Base-by-base conservation (phyloP, 2,329 filamentous ascomycete genomes). In the Tympanopsis confertula region DNA sequence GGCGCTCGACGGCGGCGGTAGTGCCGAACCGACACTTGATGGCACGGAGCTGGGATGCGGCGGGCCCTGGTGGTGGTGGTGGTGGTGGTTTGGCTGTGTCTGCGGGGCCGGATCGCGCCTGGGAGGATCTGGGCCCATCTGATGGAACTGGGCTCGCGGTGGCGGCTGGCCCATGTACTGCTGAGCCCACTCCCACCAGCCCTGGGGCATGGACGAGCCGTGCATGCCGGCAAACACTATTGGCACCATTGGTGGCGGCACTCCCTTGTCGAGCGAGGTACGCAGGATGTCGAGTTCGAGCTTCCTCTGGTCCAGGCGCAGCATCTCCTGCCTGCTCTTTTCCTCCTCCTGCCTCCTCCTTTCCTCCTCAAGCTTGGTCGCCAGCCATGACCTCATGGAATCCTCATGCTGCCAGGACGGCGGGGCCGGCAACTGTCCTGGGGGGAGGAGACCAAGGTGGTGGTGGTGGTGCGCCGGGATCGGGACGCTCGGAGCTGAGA, bases 311-410 rank as follows among this genome's bases (percentile, higher is more conserved):
- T 33, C 30, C 15, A 33, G 17, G 10, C 30, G 7, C 12, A 33
- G 30, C 12, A 15, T 13, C 30, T 33, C 30, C 30, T 33, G 30
- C 7, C 30, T 10, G 7, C 10, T 17, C 30, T 33, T 33, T 33
- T 33, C 30, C 30, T 33, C 30, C 15, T 33, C 30, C 15, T 33
- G 30, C 17, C 15, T 13, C 42, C 77, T 70, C 51, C 69, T 75
- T 50, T 87, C 82, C 51, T 87, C 82, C 55, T 87, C 83, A 1
- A 74, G 65, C 55, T 79, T 85, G 38, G 82, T 77, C 39, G 71
- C 59, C 17, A 86, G 62, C 82, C 82, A 87, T 39, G 68, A 71
- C 43, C 71, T 75, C 77, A 84, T 82, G 3, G 76, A 71, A 26
- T 86, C 81, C 49, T 85, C 80, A 50, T 80, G 74, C 59, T 66